Evolutionary conservation across 2,329 filamentous ascomycete genomes (phyloP), one percentile per base, ranked within the genome.

Genomic region (Nemania diffusa): DNA sequence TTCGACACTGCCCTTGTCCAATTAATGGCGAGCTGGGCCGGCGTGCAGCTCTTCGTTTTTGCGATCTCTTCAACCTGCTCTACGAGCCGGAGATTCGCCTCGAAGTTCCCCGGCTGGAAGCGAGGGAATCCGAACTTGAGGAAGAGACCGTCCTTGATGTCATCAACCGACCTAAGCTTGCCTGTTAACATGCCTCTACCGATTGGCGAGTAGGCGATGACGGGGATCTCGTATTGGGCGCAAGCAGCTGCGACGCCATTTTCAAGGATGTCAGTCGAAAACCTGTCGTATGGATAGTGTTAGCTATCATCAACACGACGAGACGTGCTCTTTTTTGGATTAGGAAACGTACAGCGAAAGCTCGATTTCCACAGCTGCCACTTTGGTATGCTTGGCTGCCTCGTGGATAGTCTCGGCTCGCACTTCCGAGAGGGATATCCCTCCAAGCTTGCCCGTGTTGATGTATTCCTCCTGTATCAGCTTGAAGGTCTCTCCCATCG

Each of bases 201-300:
- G 0, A 94, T 82, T 0, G 92, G 92, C 51, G 90, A 90, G 79
- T 93, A 94, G 0, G 90, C 91, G 37, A 93, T 79, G 53, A 94
- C 80, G 0, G 91, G 89, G 66, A 95, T 93, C 53, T 83, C 81
- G 52, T 91, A 78, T 75, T 94, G 84, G 0, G 81, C 84, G 73
- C 88, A 91, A 0, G 86, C 83, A 62, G 68, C 74, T 8, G 74
- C 75, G 15, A 78, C 73, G 15, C 76, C 76, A 57, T 78, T 75
- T 8, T 73, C 52, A 20, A 78, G 64, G 24, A 74, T 55, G 0
- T 78, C 73, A 15, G 71, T 71, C 17, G 65, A 57, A 64, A 76
- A 74, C 6, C 74, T 75, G 27, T 32, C 20, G 32, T 13, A 17
- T n/a, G n/a, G n/a, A n/a, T n/a, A n/a, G n/a, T n/a, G n/a, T n/a